Conservation (phyloP, 345 rosid species). For the Mallotus nudiflorus region DNA sequence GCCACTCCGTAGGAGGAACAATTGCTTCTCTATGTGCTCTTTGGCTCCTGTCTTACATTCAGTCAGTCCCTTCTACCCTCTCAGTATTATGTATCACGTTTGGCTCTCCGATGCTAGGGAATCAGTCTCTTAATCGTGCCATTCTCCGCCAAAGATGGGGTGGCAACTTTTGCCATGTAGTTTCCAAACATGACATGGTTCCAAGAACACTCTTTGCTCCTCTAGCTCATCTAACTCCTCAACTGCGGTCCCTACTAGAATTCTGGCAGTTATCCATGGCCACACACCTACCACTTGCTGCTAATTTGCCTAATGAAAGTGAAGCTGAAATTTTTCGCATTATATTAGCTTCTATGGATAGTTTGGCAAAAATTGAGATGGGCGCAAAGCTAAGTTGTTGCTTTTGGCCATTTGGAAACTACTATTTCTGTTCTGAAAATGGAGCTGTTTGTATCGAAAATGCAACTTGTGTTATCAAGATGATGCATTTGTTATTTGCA, state of each 20-base stretch:
- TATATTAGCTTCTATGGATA: constrained; percentile 23
- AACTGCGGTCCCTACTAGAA: constrained; percentile 22
- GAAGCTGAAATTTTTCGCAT: constrained; percentile 21
- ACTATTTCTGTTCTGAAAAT: constrained; percentile 58
- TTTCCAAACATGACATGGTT: constrained; percentile 52
- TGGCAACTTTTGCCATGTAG: constrained; percentile 72
- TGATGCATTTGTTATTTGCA: constrained; percentile 53
- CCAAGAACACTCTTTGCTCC: constrained; percentile 55
- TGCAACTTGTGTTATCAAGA: constrained; percentile 43
- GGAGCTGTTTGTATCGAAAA: constrained; percentile 85
- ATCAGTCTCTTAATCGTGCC: constrained; percentile 55
- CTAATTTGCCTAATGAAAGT: constrained; percentile 19
- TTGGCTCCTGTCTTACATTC: constrained; percentile 63
- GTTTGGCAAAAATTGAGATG: constrained; percentile 3
- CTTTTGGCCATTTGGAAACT: constrained; percentile 77
- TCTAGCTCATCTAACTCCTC: constrained; percentile 21
- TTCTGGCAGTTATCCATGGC: constrained; percentile 40
- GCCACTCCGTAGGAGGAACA: constrained; percentile 85
- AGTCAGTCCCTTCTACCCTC: constrained; percentile 19
- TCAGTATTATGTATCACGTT: constrained; percentile 70
- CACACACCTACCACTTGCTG: constrained; percentile 16
- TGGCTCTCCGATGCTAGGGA: constrained; percentile 79
- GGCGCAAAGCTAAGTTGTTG: not conserved
- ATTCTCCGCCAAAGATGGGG: constrained; percentile 58
- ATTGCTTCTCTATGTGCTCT: constrained; percentile 70